Base-by-base conservation (phyloP, 352 stramenopile genomes). In the Phytophthora fragariaefolia region DNA sequence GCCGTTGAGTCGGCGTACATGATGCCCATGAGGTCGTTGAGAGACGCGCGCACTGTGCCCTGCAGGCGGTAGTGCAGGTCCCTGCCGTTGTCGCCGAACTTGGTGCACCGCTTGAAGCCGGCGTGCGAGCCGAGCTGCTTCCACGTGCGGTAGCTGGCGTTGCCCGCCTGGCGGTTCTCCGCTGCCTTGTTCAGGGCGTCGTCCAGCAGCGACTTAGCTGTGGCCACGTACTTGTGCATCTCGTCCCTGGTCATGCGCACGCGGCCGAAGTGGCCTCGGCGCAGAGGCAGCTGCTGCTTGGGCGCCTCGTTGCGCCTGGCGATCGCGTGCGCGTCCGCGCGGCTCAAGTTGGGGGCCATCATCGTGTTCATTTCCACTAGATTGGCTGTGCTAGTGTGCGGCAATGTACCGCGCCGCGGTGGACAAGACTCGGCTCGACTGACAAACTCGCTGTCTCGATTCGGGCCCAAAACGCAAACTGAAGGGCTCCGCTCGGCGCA, bases 11-110 rank as follows among this genome's bases (percentile, higher is more conserved):
- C 76, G 18, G 81, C 79, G 58, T 82, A 85, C 40, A 92, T 71
- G 50, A 87, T 66, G 9, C 73, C 75, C 83, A 92, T 90, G 63
- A 92, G 74, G 36, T 83, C 77, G 46, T 75, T 66, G 48, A 92
- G 65, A 22, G 79, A 76, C 10, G 80, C 71, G n/a, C 73, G 72
- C 8, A 89, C 72, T 5, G 76, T 71, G 18, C 83, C 83, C 40
- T 92, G 79, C 12, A 92, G 54, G 26, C 78, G 81, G 66, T 89
- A 86, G 54, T 82, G 74, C 55, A 83, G 55, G 32, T 77, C 69
- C 55, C 64, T 40, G 18, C 61, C 53, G 59, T 74, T 74, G 26
- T 67, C 71, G 12, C 85, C 79, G 26, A 52, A 57, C 69, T 87
- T 89, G 55, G 79, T 83, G 58, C 65, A 81, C 27, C 82, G 81